phyloP scores from a whole-genome alignment of 352 stramenopile genomes.

The Phytophthora citricola region DNA sequence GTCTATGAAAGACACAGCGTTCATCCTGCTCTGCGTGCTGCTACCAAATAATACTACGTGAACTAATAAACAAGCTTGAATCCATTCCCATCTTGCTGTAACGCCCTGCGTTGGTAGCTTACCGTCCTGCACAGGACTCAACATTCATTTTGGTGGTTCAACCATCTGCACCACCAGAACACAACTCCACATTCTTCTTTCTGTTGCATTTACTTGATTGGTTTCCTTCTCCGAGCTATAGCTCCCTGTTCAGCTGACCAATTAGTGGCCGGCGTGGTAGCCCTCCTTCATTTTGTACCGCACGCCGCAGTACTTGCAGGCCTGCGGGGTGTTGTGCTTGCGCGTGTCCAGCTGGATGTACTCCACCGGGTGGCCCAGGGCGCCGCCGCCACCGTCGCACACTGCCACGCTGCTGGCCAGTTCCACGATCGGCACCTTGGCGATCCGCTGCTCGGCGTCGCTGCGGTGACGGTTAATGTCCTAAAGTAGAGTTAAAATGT shows the following conservation, averaged over 20 bases:
- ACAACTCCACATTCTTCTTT: slow-evolving; percentile 11
- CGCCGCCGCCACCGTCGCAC: slow-evolving; percentile 96
- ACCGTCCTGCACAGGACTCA: no score
- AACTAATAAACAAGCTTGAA: background rate
- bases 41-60: background rate
- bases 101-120: no score
- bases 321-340: slow-evolving; percentile 69
- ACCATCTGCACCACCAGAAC: slow-evolving; percentile 5
- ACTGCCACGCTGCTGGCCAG: slow-evolving; percentile 92
- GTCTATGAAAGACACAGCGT: background rate
- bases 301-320: slow-evolving; percentile 95
- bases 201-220: slow-evolving; percentile 36
- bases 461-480: slow-evolving; percentile 88
- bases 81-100: no score
- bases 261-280: slow-evolving; percentile 70
- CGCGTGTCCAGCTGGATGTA: slow-evolving; percentile 94
- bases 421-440: slow-evolving; percentile 90
- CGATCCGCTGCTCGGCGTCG: slow-evolving; percentile 91
- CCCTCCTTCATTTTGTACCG: slow-evolving; percentile 89
- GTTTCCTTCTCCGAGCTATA: slow-evolving; percentile 1
- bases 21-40: background rate
- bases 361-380: slow-evolving; percentile 97
- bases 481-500: slow-evolving; percentile 36
- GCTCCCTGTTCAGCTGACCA: background rate
- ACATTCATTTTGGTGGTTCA: slow-evolving; percentile 12